Evolutionary conservation across 2,329 filamentous ascomycete species (phyloP).

Genomic region (Emmonsia crescens): DNA sequence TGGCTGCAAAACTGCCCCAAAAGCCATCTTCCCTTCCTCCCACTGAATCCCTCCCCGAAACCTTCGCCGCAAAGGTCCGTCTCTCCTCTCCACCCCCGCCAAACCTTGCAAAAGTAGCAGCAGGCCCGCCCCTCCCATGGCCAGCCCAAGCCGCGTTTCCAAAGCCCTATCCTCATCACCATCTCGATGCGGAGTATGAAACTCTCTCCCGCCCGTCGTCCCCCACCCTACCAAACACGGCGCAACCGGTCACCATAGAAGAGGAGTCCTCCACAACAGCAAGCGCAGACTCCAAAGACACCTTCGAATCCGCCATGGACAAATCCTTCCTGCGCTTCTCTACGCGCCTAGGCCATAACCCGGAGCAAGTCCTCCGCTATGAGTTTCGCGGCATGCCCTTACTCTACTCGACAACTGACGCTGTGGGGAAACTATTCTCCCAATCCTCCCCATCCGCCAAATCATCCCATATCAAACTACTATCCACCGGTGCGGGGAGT

Average conservation of each 20-base stretch:
- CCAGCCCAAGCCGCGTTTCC: slow-evolving; percentile 56
- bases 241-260: slow-evolving; percentile 33
- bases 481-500: slow-evolving; percentile 22
- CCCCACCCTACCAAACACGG: slow-evolving; percentile 38
- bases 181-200: slow-evolving; percentile 88
- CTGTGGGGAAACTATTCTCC: slow-evolving; percentile 55
- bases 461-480: slow-evolving; percentile 16
- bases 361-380: slow-evolving; percentile 71
- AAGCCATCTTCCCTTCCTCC: slow-evolving; percentile 11
- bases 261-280: slow-evolving; percentile 24
- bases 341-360: slow-evolving; percentile 65
- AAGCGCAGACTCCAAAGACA: slow-evolving; percentile 49
- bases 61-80: slow-evolving; percentile 61
- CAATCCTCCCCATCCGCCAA: slow-evolving; percentile 18
- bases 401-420: slow-evolving; percentile 69
- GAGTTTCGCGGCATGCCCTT: slow-evolving; percentile 64
- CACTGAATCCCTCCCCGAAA: slow-evolving; percentile 53
- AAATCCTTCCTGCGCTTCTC: slow-evolving; percentile 71
- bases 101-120: slow-evolving; percentile 19
- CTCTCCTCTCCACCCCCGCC: slow-evolving; percentile 32
- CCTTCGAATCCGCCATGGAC: slow-evolving; percentile 66
- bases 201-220: slow-evolving; percentile 53
- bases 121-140: slow-evolving; percentile 55
- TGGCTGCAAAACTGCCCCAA: slow-evolving; percentile 37
- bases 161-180: slow-evolving; percentile 60